Conservation (phyloP, 352 stramenopile genomes). For the Ophiocytium majus region DNA sequence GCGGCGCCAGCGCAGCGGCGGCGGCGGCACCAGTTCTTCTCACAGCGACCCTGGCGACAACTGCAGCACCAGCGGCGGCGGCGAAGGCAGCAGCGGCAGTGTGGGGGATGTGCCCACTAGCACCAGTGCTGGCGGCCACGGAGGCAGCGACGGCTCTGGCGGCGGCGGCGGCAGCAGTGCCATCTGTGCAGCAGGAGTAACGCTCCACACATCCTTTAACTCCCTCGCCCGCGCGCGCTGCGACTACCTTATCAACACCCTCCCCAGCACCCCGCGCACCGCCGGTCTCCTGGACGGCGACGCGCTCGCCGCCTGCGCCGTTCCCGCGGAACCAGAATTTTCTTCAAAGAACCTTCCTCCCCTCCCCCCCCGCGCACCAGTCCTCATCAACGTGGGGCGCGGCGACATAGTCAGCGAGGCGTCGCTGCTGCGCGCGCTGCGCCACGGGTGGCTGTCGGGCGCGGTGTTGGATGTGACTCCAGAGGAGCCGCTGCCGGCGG, state of each 20-base stretch:
- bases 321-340: no score
- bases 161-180: no score
- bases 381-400: slow-evolving; percentile 79
- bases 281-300: slow-evolving; percentile 64
- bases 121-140: not conserved
- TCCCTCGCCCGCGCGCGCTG: not conserved
- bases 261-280: slow-evolving; percentile 73
- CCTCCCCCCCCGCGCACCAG: slow-evolving; percentile 46
- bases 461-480: slow-evolving; percentile 64
- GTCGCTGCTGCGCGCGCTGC: slow-evolving; percentile 66
- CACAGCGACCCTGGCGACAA: no score
- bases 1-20: not conserved
- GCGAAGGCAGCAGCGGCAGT: not conserved
- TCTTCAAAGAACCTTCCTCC: no score
- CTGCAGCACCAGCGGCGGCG: not conserved
- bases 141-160: not conserved
- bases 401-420: slow-evolving; percentile 72
- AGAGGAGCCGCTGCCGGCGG: slow-evolving; percentile 59
- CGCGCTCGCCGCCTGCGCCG: slow-evolving; percentile 60
- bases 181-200: not conserved
- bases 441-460: slow-evolving; percentile 63
- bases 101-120: not conserved
- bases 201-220: not conserved
- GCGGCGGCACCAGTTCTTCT: not conserved
- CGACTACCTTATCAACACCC: slow-evolving; percentile 75